A percentile compares a stretch with the other conserved stretches of the same genome.
phyloP scores from a whole-genome alignment of 441 rosid genomes.

The Mallotus repandus region DNA sequence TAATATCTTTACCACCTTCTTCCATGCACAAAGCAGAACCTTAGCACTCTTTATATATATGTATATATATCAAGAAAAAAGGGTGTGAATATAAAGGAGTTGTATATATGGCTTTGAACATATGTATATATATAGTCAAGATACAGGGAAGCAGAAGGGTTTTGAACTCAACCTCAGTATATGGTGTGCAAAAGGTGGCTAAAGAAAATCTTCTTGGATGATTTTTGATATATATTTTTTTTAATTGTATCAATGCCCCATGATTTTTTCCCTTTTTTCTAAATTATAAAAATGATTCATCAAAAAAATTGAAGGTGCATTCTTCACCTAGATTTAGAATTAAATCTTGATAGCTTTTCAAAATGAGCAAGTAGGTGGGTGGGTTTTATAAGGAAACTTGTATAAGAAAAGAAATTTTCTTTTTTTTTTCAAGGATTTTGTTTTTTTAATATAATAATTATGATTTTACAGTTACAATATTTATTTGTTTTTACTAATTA shows the following conservation, averaged over 20 bases:
- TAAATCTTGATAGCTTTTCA: not conserved
- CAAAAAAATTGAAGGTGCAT: no score
- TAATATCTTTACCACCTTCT: not conserved
- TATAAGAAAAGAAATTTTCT: not conserved
- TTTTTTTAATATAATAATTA: not conserved
- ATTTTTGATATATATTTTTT: not conserved
- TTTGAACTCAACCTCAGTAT: not conserved
- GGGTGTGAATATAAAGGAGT: not conserved
- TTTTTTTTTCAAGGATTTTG: not conserved
- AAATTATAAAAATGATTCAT: no score
- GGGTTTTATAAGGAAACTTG: not conserved
- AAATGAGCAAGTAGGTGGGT: no score
- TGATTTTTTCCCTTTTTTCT: no score
- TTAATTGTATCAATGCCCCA: not conserved
- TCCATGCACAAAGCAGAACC: slow-evolving; percentile 8
- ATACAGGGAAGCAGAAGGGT: not conserved
- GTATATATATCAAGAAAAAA: no score
- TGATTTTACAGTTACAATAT: slow-evolving; percentile 5
- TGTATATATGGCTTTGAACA: not conserved
- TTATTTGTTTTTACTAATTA: slow-evolving; percentile 1
- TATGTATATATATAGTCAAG: no score
- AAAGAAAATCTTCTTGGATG: not conserved
- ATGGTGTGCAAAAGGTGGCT: slow-evolving; percentile 1
- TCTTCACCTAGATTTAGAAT: no score
- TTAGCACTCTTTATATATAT: no score